phyloP scores from a whole-genome alignment of 768 basidiomycete species.

The Tricholoma terreum region DNA sequence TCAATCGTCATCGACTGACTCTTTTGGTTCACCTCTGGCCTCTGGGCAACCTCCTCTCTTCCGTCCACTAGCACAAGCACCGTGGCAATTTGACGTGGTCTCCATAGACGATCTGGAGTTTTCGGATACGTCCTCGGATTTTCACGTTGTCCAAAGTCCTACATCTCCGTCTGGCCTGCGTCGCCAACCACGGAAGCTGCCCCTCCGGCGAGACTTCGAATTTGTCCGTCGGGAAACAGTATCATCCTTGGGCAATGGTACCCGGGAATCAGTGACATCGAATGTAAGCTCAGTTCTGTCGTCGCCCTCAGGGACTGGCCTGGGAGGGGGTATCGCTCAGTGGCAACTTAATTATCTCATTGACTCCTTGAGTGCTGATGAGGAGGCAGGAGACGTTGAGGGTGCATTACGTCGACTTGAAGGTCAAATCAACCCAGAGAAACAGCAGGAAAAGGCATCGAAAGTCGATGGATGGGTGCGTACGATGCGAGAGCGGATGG shows the following conservation, averaged over 20 bases:
- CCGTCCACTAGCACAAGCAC: slow-evolving; percentile 35
- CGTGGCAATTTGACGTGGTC: slow-evolving; percentile 67
- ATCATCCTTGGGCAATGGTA: slow-evolving; percentile 75
- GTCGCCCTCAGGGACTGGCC: slow-evolving; percentile 34
- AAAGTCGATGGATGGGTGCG: slow-evolving; percentile 85
- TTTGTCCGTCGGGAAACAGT: slow-evolving; percentile 72
- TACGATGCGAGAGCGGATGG: slow-evolving; percentile 64
- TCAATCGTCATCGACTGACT: slow-evolving; percentile 48
- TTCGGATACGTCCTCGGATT: slow-evolving; percentile 71
- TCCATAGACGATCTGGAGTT: slow-evolving; percentile 78
- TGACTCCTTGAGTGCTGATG: slow-evolving; percentile 71
- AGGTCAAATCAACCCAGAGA: slow-evolving; percentile 76
- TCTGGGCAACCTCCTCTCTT: slow-evolving; percentile 34
- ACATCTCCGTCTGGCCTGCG: slow-evolving; percentile 52
- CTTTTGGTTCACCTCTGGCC: slow-evolving; percentile 44
- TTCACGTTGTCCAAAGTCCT: slow-evolving; percentile 33
- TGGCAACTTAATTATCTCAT: slow-evolving; percentile 84
- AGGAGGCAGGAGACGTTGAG: slow-evolving; percentile 76
- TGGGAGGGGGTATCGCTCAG: slow-evolving; percentile 57
- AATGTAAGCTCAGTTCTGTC: slow-evolving; percentile 41
- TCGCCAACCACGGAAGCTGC: slow-evolving; percentile 56
- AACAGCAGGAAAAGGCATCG: slow-evolving; percentile 64
- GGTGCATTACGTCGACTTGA: slow-evolving; percentile 79
- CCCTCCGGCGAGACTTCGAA: slow-evolving; percentile 76
- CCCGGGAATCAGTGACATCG: slow-evolving; percentile 57